Evolutionary conservation across 345 rosid genomes (phyloP).

Genomic region (Odontarrhena argentea): DNA sequence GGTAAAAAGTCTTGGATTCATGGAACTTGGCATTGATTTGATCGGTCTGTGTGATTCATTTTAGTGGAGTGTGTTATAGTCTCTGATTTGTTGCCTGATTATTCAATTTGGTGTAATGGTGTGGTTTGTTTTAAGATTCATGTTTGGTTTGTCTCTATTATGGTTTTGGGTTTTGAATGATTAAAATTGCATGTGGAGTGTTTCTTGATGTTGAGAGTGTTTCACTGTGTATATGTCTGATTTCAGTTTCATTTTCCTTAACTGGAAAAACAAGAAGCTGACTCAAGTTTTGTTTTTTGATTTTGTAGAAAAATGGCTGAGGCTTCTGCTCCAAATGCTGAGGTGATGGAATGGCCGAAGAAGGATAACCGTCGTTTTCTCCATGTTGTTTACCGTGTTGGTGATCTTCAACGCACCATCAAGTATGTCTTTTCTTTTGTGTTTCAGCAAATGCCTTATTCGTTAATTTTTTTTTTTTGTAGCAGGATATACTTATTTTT

Average conservation of each 20-base stretch:
- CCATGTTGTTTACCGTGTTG: slow-evolving; percentile 89
- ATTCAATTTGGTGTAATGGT: neutral
- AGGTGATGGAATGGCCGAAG: slow-evolving; percentile 83
- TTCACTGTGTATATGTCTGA: neutral
- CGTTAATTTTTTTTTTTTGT: neutral
- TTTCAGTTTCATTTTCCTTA: neutral
- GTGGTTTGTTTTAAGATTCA: neutral
- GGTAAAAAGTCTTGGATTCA: no score
- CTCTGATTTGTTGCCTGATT: neutral
- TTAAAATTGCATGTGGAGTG: neutral
- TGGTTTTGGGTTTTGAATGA: neutral
- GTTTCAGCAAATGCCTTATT: neutral
- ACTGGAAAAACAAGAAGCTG: neutral
- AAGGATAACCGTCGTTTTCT: slow-evolving; percentile 87
- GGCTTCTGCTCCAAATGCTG: slow-evolving; percentile 53
- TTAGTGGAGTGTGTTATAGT: neutral
- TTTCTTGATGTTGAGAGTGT: slow-evolving; percentile 12
- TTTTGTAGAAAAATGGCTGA: slow-evolving; percentile 52
- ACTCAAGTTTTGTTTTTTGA: neutral
- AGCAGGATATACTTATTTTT: neutral
- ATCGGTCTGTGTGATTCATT: no score
- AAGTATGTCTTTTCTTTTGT: slow-evolving; percentile 43
- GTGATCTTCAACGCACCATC: slow-evolving; percentile 90
- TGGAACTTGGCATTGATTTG: no score
- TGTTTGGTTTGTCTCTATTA: neutral